A percentile compares a stretch with the other conserved stretches of the same genome.
phyloP scores from a whole-genome alignment of 1,139 yeast species.

The Scheffersomyces lignicola region DNA sequence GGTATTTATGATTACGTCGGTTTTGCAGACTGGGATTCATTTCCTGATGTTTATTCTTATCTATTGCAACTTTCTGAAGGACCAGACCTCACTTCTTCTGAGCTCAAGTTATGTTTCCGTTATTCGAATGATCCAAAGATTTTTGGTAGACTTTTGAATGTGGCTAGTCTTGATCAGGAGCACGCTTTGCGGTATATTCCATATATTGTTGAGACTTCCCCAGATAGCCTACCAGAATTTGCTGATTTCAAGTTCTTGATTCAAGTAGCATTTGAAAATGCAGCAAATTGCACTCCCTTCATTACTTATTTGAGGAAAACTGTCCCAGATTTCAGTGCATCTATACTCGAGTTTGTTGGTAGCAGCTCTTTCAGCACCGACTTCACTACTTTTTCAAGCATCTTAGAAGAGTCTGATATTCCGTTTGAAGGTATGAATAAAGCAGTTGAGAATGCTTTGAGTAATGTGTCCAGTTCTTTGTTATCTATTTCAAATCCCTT shows the following conservation, averaged over 20 bases:
- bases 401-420: constrained; percentile 13
- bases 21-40: constrained; percentile 6
- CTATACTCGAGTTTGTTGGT: constrained; percentile 19
- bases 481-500: constrained; percentile 50
- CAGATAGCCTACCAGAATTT: constrained; percentile 5
- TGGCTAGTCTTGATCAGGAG: constrained; percentile 8
- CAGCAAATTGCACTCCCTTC: constrained; percentile 8
- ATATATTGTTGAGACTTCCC: neutral
- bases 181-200: constrained; percentile 12
- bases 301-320: constrained; percentile 6
- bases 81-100: constrained; percentile 11
- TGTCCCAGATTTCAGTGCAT: constrained; percentile 9
- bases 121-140: constrained; percentile 14
- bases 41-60: constrained; percentile 15
- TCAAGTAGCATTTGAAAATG: constrained; percentile 12
- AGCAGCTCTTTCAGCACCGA: constrained; percentile 12
- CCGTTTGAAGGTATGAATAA: constrained; percentile 14
- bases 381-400: constrained; percentile 16
- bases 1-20: neutral
- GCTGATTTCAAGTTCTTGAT: constrained; percentile 8
- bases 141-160: constrained; percentile 14
- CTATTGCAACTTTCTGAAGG: constrained; percentile 13
- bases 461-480: constrained; percentile 12
- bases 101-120: constrained; percentile 18
- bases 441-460: constrained; percentile 13